Evolutionary conservation across 352 stramenopile genomes (phyloP), one percentile per base, ranked within the genome.

Genomic region (Globisporangium iwayamae): DNA sequence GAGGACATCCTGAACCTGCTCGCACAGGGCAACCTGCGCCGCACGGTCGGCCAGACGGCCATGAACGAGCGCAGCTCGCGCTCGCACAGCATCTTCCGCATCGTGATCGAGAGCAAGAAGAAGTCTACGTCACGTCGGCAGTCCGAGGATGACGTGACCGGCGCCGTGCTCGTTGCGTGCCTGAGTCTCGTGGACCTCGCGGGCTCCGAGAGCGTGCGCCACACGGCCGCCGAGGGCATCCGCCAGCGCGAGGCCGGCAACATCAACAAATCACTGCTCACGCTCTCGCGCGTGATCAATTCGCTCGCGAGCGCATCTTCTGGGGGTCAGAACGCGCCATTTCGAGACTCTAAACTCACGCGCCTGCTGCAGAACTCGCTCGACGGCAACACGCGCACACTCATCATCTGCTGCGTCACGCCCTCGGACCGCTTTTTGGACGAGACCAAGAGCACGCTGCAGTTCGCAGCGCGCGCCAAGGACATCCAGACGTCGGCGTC

Each of bases 131-230:
- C 71, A 2, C 71, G 81, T 3, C 67, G 83, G 28, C 70, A 76
- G 46, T 89, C 78, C 0, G 81, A 94, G 50, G 85, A 93, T 52
- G 82, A 85, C 60, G 77, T 85, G 64, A 76, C 86, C 56, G 83
- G 87, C 41, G 81, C 89, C 16, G 89, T 99, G 38, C 75, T 97
- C 34, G 91, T 99, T 7, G 97, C 93, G 3, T 97, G 91, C 30
- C 77, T 99, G 6, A 99, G 97, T 62, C 82, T 99, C 43, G 97
- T 99, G 32, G 97, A 99, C 77, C 83, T 99, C 3, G 98, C 98
- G 1, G 98, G 98, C 16, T 98, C 91, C 2, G 97, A 99, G 74
- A 98, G 94, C 76, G 85, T 98, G 59, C 81, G 96, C 48, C 89
- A 98, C 72, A 99, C 97, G 34, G 93, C 87, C 7, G 94, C 96